These are phyloP conservation scores for Quercus tomentella DNA, from an alignment of 331 rosid species.

Conservation along the genomic window DNA sequence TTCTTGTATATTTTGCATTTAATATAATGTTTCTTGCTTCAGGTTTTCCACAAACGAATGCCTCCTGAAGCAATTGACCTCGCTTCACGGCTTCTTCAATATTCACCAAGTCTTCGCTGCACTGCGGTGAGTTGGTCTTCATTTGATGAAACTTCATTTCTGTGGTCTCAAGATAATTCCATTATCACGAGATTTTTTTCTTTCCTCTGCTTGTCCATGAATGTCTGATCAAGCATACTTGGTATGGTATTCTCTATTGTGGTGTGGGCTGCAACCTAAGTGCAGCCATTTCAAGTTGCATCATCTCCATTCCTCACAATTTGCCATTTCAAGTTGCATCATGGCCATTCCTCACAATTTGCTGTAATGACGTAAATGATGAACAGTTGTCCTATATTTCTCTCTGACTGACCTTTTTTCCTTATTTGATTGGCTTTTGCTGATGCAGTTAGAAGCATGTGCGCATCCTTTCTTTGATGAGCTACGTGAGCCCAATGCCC, in stretches of 20 bases:
- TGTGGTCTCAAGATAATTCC: background rate
- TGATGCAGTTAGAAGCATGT: constrained; percentile 86
- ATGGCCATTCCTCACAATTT: background rate
- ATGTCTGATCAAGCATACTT: background rate
- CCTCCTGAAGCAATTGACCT: constrained; percentile 99
- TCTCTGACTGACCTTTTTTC: background rate
- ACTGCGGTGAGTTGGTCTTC: constrained; percentile 70
- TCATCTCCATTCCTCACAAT: background rate
- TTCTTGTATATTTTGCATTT: constrained; percentile 13
- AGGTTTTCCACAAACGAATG: constrained; percentile 96
- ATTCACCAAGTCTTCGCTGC: constrained; percentile 96
- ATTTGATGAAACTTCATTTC: background rate
- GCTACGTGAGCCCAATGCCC: constrained; percentile 85
- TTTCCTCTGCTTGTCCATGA: background rate
- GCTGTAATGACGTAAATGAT: constrained; percentile 1
- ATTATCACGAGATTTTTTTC: background rate
- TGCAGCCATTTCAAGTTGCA: constrained; percentile 4
- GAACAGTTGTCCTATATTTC: background rate
- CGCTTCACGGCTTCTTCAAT: constrained; percentile 94
- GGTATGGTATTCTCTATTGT: constrained; percentile 7
- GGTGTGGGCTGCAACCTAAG: constrained; percentile 8
- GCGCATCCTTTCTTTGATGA: constrained; percentile 93
- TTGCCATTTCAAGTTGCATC: constrained; percentile 9
- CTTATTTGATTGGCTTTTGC: constrained; percentile 5
- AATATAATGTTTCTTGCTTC: constrained; percentile 20